Conservation (phyloP, 2,329 filamentous ascomycete genomes). For the Colletotrichum cuscutae region DNA sequence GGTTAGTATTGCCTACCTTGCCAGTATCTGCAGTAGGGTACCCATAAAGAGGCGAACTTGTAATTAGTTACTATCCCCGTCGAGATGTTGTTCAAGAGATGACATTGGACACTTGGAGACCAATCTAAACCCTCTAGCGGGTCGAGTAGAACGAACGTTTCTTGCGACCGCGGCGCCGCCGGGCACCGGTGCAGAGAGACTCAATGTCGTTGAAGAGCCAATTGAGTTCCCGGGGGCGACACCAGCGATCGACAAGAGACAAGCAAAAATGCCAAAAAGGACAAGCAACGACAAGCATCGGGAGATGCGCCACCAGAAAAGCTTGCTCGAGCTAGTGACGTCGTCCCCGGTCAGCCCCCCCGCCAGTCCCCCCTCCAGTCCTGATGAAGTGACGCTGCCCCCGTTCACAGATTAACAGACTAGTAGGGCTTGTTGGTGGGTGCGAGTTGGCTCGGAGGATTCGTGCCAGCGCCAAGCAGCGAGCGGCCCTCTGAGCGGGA, state of each 20-base stretch:
- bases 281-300: constrained; percentile 25
- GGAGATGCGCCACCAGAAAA: constrained; percentile 25
- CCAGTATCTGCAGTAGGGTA: not conserved
- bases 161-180: not conserved
- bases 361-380: too few species aligned
- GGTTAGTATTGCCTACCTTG: too few species aligned
- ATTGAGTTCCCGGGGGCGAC: not conserved
- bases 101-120: not conserved
- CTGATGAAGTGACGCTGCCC: constrained; percentile 1
- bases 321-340: constrained; percentile 26
- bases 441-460: not conserved
- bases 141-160: constrained; percentile 7
- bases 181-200: not conserved
- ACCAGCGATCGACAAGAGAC: not conserved
- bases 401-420: not conserved
- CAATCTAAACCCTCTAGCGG: not conserved
- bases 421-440: too few species aligned
- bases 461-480: constrained; percentile 20
- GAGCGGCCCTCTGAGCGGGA: not conserved
- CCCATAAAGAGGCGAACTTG: not conserved
- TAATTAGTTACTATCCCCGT: too few species aligned
- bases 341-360: not conserved
- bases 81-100: not conserved
- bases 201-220: not conserved
- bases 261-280: not conserved